Evolutionary conservation across 2,329 filamentous ascomycete species (phyloP).

Genomic region (Alternaria novae-zelandiae): DNA sequence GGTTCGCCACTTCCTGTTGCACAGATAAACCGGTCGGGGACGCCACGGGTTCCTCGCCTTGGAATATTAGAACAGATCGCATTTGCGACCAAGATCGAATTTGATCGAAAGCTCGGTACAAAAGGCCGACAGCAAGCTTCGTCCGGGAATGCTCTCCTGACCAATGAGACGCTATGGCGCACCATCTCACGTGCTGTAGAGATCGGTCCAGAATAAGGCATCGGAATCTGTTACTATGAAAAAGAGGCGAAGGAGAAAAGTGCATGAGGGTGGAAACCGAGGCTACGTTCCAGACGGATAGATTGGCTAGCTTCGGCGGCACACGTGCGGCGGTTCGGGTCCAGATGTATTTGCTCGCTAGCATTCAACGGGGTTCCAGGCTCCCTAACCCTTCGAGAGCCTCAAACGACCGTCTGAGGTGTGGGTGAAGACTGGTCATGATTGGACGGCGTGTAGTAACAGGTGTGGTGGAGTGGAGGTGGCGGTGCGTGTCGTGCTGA

Average conservation of each 20-base stretch:
- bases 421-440: background rate
- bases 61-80: constrained; percentile 3
- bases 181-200: constrained; percentile 14
- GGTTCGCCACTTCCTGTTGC: constrained; percentile 1
- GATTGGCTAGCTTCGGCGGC: constrained; percentile 9
- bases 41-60: background rate
- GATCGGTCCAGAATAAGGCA: background rate
- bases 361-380: constrained; percentile 3
- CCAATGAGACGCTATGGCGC: constrained; percentile 10
- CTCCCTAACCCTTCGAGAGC: background rate
- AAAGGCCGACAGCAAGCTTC: constrained; percentile 13
- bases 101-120: constrained; percentile 11
- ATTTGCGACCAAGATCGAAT: constrained; percentile 8
- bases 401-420: background rate
- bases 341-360: background rate
- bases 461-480: background rate
- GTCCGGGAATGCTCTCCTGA: constrained; percentile 9
- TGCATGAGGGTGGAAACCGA: background rate
- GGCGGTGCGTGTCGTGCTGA: background rate
- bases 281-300: background rate
- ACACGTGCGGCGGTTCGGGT: constrained; percentile 4
- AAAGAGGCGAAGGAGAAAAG: background rate
- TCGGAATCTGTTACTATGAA: background rate
- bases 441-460: background rate
- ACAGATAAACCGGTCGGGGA: background rate